Base-by-base conservation (phyloP, 2,329 filamentous ascomycete species). In the Pyricularia sp. region DNA sequence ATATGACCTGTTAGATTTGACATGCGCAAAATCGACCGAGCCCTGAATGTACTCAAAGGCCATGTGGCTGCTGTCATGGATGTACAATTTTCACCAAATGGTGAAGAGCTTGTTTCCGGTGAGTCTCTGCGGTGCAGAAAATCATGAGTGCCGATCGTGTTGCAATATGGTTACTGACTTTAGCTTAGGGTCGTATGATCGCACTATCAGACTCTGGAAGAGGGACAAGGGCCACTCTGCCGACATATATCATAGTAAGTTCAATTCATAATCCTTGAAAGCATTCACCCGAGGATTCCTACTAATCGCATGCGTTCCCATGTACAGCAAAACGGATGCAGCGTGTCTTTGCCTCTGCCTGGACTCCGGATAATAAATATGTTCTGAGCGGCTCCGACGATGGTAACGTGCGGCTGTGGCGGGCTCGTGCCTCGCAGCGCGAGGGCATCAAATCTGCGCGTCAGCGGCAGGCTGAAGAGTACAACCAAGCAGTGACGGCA, bases 21-120 rank as follows among this genome's bases (percentile, higher is more conserved):
- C 75, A 96, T 96, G 85, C 85, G 94, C 70, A 93, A 91, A 73
- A 88, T 96, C 75, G 87, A 90, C 70, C 87, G 91, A 67, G 91
- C 93, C 0, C 79, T 96, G 67, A 97, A 97, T 73, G 87, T 97
- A 9, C 82, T 96, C 64, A 94, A 93, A 75, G 91, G 93, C 70
- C 91, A 96, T 73, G 92, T 96, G 62, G 81, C 82, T 61, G 94
- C 94, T 24, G 93, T 97, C 28, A 97, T 97, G 91, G 93, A 96
- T 74, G 88, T 99, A 55, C 91, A 97, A 72, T 99, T 93, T 77
- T 93, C 88, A 62, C 93, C 94, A 0, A 97, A 94, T 0, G 94
- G 94, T 66, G 89, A 97, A 74, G 93, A 97, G 74, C 84, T 99
- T 60, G 91, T 97, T 24, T 96, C 94, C 77, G 65, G 68, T 91